Evolutionary conservation across 768 basidiomycete species (phyloP).

Genomic region (Russula sp.): DNA sequence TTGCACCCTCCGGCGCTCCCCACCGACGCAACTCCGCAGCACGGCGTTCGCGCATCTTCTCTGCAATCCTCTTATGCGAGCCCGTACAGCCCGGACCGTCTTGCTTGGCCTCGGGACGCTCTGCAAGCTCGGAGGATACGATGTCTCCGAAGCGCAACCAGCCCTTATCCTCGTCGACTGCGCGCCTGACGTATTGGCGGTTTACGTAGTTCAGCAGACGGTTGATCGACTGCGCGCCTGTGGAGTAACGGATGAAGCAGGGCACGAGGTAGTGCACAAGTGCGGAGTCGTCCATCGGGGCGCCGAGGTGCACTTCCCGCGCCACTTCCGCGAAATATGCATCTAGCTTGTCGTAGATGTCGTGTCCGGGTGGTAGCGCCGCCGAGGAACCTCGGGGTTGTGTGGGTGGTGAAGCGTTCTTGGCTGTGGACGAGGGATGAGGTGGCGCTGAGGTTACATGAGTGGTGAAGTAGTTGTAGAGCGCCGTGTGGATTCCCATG

Average conservation of each 20-base stretch:
- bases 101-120: neutral
- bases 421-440: slow-evolving; percentile 19
- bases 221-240: slow-evolving; percentile 64
- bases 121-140: slow-evolving; percentile 33
- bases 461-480: slow-evolving; percentile 68
- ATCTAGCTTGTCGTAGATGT: slow-evolving; percentile 73
- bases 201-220: slow-evolving; percentile 73
- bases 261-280: slow-evolving; percentile 70
- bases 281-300: slow-evolving; percentile 47
- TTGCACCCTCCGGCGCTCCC: slow-evolving; percentile 58
- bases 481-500: slow-evolving; percentile 76
- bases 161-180: slow-evolving; percentile 73
- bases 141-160: slow-evolving; percentile 71
- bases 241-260: slow-evolving; percentile 65
- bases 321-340: slow-evolving; percentile 56
- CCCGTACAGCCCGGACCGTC: slow-evolving; percentile 45
- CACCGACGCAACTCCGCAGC: slow-evolving; percentile 65
- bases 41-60: slow-evolving; percentile 55
- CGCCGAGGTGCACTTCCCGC: slow-evolving; percentile 11
- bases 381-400: slow-evolving; percentile 14
- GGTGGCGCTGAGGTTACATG: slow-evolving; percentile 19
- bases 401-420: neutral
- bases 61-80: slow-evolving; percentile 58
- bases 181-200: slow-evolving; percentile 70
- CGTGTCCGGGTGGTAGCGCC: slow-evolving; percentile 40